Base-by-base conservation (phyloP, 805 yeast species). In the Grigorovia humatica region DNA sequence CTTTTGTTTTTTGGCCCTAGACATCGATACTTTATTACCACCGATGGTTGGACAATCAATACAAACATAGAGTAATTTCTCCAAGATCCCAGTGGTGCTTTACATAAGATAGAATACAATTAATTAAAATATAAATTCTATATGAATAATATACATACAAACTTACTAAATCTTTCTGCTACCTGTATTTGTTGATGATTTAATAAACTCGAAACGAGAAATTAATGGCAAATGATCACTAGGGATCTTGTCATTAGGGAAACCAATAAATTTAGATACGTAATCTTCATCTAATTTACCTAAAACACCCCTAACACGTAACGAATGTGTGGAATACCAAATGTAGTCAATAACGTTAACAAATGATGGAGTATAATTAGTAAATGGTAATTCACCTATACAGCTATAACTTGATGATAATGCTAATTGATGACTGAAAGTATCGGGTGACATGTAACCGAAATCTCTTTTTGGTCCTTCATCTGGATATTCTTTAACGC, bases 321-420 rank as follows among this genome's bases (percentile, higher is more conserved):
- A 73, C n/a, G 81, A 74, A 13, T 82, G 75, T 9, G 96, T 85
- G 2, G 96, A 81, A 69, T 86, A 89, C 96, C 98, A 95, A 53
- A 93, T 83, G 66, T 93, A 93, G 71, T 93, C 99, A 70, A 93
- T 88, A 43, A 83, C 90, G 62, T 88, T 89, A 1, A 95, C 88
- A 70, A 93, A 93, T 40, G 85, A 81, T 29, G 99, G 99, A 0
- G 98, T 83, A 69, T 83, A 84, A 69, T 93, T 93, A 7, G 99
- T 91, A 67, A 91, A 91, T 46, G 96, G 95, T 54, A 93, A 75
- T 68, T 93, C 97, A 27, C 90, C 90, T 62, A 90, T 79, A 55
- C 79, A 76, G 44, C 84, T 82, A 66, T 93, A 93, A 3, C 96
- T 86, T 9, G 96, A 86, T 66, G 82, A 87, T 68, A 93, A 73